Evolutionary conservation across 805 yeast species (phyloP), one percentile per base, ranked within the genome.

Genomic region (Cyberlindnera suaveolens): DNA sequence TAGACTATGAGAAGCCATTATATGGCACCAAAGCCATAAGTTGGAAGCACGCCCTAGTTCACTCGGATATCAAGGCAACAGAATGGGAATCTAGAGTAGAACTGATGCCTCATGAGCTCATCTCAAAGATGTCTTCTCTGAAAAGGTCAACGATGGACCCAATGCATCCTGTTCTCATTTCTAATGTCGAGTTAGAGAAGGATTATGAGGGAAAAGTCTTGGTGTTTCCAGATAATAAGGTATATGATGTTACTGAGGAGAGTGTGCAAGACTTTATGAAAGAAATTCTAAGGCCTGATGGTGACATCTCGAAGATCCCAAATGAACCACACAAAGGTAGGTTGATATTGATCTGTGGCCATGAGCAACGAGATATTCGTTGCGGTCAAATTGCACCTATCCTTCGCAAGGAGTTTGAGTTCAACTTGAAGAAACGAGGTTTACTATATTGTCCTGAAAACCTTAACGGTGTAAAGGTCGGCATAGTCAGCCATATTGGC

Each of bases 401-500:
- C 14, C 55, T 83, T 0, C 54, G 59, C 31, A 52, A 64, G 10
- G 88, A 84, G 55, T 77, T 83, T 40, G 58, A 57, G 20, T 47
- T 41, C 27, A 77, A 74, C 1, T 49, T 80, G 14, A 44, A 52
- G 11, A 35, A 48, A 1, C 65, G 71, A 36, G 61, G 60, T 0
- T 35, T 76, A 35, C 45, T 64, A 16, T 57, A 53, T 16, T 38
- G 7, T 49, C 37, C 1, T 5, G 35, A 38, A 2, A 58, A 55
- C 33, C 59, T 63, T 1, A 18, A 47, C 2, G 65, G 66, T 5
- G 48, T 64, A 3, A 60, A 62, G 31, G 66, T 81, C 30, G 89
- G 87, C 0, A 54, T 75, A 6, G 67, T 83, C 0, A 80, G 90
- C 11, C 96, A 87, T 59, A 68, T 87, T 34, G 95, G 96, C 1